Percentiles rank a stretch among this genome's conserved stretches.
Conservation (phyloP, 805 yeast genomes). For the Kazachstania kunashirensis region DNA sequence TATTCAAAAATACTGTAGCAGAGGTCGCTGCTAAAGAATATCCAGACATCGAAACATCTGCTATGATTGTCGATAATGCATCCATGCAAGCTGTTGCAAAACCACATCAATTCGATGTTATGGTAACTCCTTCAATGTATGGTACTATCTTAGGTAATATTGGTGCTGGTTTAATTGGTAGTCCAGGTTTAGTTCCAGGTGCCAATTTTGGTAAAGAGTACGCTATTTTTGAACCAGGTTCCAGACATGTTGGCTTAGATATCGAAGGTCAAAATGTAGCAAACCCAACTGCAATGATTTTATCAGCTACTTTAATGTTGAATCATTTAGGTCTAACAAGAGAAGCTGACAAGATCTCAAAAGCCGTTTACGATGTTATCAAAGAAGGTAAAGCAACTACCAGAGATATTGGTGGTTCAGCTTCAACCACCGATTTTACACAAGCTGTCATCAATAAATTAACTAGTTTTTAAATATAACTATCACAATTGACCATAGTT, state of each 20-base stretch:
- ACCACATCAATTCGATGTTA: conserved; percentile 96
- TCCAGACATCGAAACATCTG: conserved; percentile 74
- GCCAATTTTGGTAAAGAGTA: conserved; percentile 96
- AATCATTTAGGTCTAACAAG: conserved; percentile 88
- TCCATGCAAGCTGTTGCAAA: conserved; percentile 98
- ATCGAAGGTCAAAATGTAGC: conserved; percentile 91
- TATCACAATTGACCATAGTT: too few species aligned
- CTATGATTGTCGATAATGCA: conserved; percentile 96
- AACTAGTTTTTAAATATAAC: conserved; percentile 7
- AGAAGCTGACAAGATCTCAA: conserved; percentile 76
- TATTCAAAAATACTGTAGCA: conserved; percentile 88
- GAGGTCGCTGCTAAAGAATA: conserved; percentile 77
- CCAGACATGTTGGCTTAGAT: conserved; percentile 98
- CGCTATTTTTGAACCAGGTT: conserved; percentile 98
- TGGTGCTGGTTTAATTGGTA: conserved; percentile 92
- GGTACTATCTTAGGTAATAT: conserved; percentile 96
- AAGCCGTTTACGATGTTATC: conserved; percentile 82
- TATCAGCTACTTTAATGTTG: conserved; percentile 83
- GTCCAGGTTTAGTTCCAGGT: conserved; percentile 98
- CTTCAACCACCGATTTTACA: conserved; percentile 90
- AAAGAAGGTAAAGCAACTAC: conserved; percentile 83
- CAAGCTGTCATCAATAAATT: conserved; percentile 76
- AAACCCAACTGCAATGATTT: conserved; percentile 95
- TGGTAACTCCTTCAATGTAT: conserved; percentile 96
- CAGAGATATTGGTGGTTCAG: conserved; percentile 82